Conservation (phyloP, 768 basidiomycete species). For the Tulasnella sp. region DNA sequence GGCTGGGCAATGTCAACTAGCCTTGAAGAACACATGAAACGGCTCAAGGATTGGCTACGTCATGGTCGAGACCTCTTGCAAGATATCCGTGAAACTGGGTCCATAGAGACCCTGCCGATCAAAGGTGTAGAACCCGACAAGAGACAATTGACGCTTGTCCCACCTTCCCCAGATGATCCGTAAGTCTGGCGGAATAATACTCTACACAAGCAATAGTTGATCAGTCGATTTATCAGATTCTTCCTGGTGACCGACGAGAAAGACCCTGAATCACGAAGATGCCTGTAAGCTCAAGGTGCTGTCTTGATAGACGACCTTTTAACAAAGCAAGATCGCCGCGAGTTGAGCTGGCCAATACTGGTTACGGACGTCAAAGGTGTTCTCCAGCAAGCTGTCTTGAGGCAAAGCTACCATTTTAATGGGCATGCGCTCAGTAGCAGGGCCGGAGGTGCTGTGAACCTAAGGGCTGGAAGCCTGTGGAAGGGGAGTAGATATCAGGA, state of each 20-base stretch:
- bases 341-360: slow-evolving; percentile 12
- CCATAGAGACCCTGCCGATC: not conserved
- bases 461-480: slow-evolving; percentile 9
- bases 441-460: slow-evolving; percentile 6
- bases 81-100: not conserved
- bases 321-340: slow-evolving; percentile 1
- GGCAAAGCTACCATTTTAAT: not conserved
- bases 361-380: slow-evolving; percentile 3
- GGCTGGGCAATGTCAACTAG: not conserved
- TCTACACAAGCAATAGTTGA: no score
- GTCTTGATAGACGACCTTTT: slow-evolving; percentile 11
- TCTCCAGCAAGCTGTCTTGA: slow-evolving; percentile 6
- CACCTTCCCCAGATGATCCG: no score
- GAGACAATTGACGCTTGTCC: no score
- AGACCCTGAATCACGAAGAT: not conserved
- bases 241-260: slow-evolving; percentile 13
- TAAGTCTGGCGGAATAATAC: no score
- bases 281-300: slow-evolving; percentile 7
- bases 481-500: slow-evolving; percentile 11
- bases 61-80: slow-evolving; percentile 1
- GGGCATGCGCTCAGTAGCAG: slow-evolving; percentile 6
- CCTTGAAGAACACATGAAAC: slow-evolving; percentile 4
- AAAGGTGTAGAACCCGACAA: no score
- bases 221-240: not conserved
- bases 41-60: not conserved